phyloP scores from a whole-genome alignment of 1,284 basidiomycete species.

The Stygiomarasmius scandens region DNA sequence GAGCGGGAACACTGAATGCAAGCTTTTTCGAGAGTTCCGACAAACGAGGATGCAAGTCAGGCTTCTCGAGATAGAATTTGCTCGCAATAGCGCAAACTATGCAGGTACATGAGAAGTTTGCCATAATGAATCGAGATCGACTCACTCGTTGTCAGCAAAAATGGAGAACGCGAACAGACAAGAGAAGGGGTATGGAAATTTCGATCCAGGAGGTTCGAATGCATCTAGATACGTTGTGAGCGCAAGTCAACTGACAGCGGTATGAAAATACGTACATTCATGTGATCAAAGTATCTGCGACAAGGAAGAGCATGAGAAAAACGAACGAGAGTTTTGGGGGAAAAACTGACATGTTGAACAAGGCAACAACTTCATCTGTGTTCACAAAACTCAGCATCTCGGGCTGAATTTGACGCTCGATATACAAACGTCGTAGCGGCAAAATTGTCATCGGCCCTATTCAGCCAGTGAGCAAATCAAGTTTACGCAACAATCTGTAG shows the following conservation, averaged over 20 bases:
- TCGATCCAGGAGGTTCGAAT: constrained; percentile 75
- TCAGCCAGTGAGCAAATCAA: constrained; percentile 18
- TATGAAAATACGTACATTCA: constrained; percentile 60
- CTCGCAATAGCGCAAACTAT: constrained; percentile 92
- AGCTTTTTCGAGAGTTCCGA: constrained; percentile 87
- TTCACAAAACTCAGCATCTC: constrained; percentile 87
- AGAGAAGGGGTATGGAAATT: constrained; percentile 91
- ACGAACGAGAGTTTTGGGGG: constrained; percentile 11
- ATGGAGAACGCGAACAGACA: constrained; percentile 90
- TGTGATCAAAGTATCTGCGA: constrained; percentile 72
- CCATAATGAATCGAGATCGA: constrained; percentile 23
- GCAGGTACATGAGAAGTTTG: constrained; percentile 9
- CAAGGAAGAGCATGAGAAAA: constrained; percentile 13
- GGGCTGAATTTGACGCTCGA: constrained; percentile 87
- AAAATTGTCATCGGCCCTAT: constrained; percentile 84
- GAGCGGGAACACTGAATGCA: constrained; percentile 85
- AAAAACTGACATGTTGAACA: constrained; percentile 86
- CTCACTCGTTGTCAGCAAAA: constrained; percentile 89
- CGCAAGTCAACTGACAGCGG: neutral
- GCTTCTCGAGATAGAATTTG: constrained; percentile 84
- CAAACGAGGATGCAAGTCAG: constrained; percentile 82
- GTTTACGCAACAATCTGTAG: no score
- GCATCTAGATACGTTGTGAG: constrained; percentile 49
- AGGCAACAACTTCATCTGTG: constrained; percentile 83
- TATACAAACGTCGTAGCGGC: constrained; percentile 83